Conservation (phyloP, 1,284 basidiomycete species). For the Stereum hirsutum region DNA sequence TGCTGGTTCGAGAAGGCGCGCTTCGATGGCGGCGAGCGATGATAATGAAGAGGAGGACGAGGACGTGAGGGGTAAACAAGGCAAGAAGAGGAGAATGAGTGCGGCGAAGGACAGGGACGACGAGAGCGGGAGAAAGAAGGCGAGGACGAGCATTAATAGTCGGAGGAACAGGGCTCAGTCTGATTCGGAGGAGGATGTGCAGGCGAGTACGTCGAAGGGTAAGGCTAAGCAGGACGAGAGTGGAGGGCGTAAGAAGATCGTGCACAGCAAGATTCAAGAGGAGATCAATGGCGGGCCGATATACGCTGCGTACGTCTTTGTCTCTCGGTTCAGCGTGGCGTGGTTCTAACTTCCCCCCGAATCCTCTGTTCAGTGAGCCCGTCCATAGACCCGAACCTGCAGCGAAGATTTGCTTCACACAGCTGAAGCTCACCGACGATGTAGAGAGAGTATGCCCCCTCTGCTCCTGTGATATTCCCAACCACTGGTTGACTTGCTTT, state of each 20-base stretch:
- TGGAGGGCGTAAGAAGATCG: neutral
- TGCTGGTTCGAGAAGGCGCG: no score
- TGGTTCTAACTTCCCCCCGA: neutral
- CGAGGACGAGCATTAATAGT: conserved; percentile 9
- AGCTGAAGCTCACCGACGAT: conserved; percentile 35
- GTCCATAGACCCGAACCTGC: neutral
- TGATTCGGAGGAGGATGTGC: no score
- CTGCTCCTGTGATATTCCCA: neutral
- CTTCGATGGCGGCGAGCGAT: no score
- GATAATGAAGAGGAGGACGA: conserved; percentile 18
- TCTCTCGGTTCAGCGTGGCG: neutral
- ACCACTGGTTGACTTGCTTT: neutral
- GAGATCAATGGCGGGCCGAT: no score
- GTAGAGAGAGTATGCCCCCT: conserved; percentile 36
- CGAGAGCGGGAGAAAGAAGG: conserved; percentile 10
- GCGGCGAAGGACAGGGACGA: conserved; percentile 9
- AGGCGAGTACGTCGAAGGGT: conserved; percentile 9
- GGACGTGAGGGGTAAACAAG: conserved; percentile 20
- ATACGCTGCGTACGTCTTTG: neutral
- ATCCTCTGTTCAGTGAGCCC: neutral
- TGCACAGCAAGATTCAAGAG: neutral
- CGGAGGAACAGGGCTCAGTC: no score
- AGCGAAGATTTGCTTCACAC: conserved; percentile 47
- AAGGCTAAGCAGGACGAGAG: conserved; percentile 9
- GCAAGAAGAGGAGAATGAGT: conserved; percentile 22